Base-by-base conservation (phyloP, 2,329 filamentous ascomycete genomes). In the Paecilomyces variotii region DNA sequence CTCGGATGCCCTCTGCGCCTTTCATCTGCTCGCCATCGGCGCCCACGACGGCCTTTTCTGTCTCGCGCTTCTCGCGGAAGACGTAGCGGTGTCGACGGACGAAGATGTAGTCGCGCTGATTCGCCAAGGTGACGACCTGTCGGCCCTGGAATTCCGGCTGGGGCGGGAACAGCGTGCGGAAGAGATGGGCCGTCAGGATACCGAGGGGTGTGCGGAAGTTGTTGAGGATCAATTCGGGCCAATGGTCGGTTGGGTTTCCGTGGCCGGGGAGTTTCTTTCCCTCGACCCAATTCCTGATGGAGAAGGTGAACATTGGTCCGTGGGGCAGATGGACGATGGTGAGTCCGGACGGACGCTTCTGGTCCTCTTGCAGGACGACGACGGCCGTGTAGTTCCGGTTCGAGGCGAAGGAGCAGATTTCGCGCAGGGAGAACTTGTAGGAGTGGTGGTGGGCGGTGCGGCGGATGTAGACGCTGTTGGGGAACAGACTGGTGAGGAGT, bases 61-160 rank as follows among this genome's bases (percentile, higher is more conserved):
- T 91, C 58, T 85, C 81, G 10, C 88, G 82, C 79, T 94, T 96
- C 60, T 97, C 91, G 12, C 94, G 84, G 78, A 99, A 97, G 1
- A 96, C 84, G 70, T 99, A 99, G 53, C 94, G 82, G 74, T 97
- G 92, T 39, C 92, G 82, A 4, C 94, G 83, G 56, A 97, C 82
- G 73, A 99, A 99, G 66, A 97, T 94, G 74, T 93, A 97, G 74
- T 97, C 93, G 63, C 93, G 87, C 78, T 96, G 92, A 67, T 97
- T 97, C 75, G 97, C 91, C 56, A 97, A 77, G 0, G 93, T 97
- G 7, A 97, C 86, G 0, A 97, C 92, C 69, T 97, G 92, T 26
- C 93, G 81, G 3, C 93, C 93, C 64, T 88, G 82, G 4, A 97
- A 79, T 67, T 97, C 90, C 0, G 94, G 93, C 51, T 85, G 84